Base-by-base conservation (phyloP, 495 filamentous ascomycete genomes). In the Tuber magnatum region DNA sequence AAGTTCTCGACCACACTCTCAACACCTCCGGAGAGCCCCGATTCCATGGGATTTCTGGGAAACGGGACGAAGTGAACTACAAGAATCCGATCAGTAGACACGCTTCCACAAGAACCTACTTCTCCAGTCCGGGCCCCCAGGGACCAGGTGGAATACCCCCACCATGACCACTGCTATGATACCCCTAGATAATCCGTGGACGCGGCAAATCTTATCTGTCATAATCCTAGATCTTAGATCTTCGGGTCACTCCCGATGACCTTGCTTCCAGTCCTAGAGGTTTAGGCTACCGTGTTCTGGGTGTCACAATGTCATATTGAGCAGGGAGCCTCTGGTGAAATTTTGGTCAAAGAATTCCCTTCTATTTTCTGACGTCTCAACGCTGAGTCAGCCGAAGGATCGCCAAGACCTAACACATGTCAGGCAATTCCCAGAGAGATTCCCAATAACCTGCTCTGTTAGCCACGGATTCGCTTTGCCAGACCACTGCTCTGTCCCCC, bases 11-110 rank as follows among this genome's bases (percentile, higher is more conserved):
- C 71, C 9, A 85, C 46, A 4, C 79, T 74, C 74, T 81, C 85
- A 44, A 88, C 69, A 42, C 86, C 85, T 38, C 86, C 83, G 0
- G 83, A 83, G 46, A 88, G 84, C 73, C 88, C n/a, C n/a, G n/a
- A n/a, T n/a, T n/a, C n/a, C n/a, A n/a, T n/a, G n/a, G n/a, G 80
- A 70, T 88, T 88, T 20, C 86, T 80, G 71, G 86, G 86, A 86
- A 86, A 86, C 16, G 83, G 83, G 0, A 85, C 85, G 75, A 85
- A 85, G 72, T 84, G 83, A 69, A 84, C 81, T 84, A 28, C 35
- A 48, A 43, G 42, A 28, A 18, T 70, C 43, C 51, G 3, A 61
- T 40, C n/a, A 24, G 24, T 20, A 68, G 16, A 32, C 1, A 61
- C 56, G 28, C 12, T 65, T 76, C 71, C 77, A 81, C 40, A n/a